A percentile compares a stretch with the other conserved stretches of the same genome.
phyloP scores from a whole-genome alignment of 108 stramenopile genomes.

The Fragilaria crotonensis region DNA sequence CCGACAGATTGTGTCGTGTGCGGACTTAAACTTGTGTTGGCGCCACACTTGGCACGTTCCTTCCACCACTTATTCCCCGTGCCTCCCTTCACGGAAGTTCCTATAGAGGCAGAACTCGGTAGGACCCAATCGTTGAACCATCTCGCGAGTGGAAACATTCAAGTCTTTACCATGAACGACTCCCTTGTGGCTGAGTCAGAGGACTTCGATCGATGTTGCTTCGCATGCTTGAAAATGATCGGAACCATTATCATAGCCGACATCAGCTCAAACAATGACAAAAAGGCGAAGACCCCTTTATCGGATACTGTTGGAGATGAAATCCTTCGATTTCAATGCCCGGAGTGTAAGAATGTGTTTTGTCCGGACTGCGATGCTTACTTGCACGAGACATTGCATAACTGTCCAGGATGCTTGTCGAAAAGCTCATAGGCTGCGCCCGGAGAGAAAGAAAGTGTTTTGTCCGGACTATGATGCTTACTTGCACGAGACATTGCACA shows the following conservation, averaged over 20 bases:
- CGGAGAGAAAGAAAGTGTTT: too few species aligned
- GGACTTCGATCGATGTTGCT: slow-evolving; percentile 51
- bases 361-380: too few species aligned
- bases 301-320: slow-evolving; percentile 3
- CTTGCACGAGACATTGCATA: too few species aligned
- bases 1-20: slow-evolving; percentile 86
- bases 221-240: slow-evolving; percentile 59
- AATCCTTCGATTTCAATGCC: slow-evolving; percentile 70
- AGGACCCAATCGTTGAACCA: neutral
- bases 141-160: neutral
- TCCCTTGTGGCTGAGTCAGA: slow-evolving; percentile 25
- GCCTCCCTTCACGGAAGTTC: slow-evolving; percentile 64
- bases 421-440: too few species aligned
- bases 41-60: slow-evolving; percentile 79
- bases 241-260: too few species aligned
- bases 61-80: slow-evolving; percentile 95
- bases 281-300: too few species aligned
- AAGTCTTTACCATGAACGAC: neutral
- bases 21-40: slow-evolving; percentile 77
- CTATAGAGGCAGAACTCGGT: slow-evolving; percentile 11
- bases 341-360: slow-evolving; percentile 72
- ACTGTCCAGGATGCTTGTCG: too few species aligned
- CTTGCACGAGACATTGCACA: too few species aligned
- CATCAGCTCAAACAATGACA: too few species aligned
- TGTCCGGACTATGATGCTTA: too few species aligned